A percentile compares a stretch with the other conserved stretches of the same genome.
These are phyloP conservation scores for Kodamaea laetipori DNA, from an alignment of 805 yeast genomes.

Conservation along the genomic window DNA sequence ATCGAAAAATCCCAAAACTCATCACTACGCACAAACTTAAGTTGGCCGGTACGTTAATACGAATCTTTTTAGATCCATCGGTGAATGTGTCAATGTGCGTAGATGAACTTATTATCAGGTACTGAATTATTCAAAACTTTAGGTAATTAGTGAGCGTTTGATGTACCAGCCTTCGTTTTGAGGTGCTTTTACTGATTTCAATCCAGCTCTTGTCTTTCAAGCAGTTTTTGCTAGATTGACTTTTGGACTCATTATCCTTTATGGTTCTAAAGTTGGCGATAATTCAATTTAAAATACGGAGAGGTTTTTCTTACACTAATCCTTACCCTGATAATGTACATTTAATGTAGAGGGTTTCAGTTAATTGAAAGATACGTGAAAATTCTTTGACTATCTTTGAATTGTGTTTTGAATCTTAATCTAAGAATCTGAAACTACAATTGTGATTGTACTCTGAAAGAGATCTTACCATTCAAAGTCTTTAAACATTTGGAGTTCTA, in stretches of 20 bases:
- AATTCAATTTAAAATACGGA: background rate
- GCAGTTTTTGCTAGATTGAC: slow-evolving; percentile 6
- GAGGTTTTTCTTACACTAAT: background rate
- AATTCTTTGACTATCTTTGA: too few species aligned
- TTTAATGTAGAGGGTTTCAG: background rate
- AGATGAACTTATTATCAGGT: slow-evolving; percentile 20
- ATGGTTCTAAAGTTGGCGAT: background rate
- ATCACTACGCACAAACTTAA: slow-evolving; percentile 33
- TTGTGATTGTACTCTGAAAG: too few species aligned
- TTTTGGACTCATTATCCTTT: background rate
- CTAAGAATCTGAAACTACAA: too few species aligned
- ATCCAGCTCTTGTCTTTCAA: slow-evolving; percentile 1
- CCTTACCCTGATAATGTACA: slow-evolving; percentile 8
- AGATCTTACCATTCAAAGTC: too few species aligned
- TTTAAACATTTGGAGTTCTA: too few species aligned
- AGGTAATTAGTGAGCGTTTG: slow-evolving; percentile 1
- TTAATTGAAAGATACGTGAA: too few species aligned
- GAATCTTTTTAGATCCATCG: slow-evolving; percentile 40
- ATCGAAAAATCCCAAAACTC: background rate
- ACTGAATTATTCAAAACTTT: background rate
- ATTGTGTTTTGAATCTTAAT: too few species aligned
- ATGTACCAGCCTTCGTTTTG: slow-evolving; percentile 7
- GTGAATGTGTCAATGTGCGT: slow-evolving; percentile 53
- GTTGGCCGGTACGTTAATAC: slow-evolving; percentile 43
- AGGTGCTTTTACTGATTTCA: background rate